Conservation (phyloP, 306 rosid genomes). For the Dalbergia cultrata region DNA sequence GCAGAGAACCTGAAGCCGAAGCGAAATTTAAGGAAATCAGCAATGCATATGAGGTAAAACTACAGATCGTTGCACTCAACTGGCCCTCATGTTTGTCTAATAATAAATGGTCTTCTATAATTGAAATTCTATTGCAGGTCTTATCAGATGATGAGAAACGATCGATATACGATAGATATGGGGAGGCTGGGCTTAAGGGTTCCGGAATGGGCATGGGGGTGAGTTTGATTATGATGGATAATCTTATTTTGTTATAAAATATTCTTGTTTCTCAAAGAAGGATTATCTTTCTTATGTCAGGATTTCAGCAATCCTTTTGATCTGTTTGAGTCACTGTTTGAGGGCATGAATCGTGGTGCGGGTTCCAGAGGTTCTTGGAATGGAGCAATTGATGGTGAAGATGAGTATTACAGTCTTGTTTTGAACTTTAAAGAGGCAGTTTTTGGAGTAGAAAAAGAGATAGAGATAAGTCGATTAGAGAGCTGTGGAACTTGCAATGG, state of each 20-base stretch:
- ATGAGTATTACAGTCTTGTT: constrained; percentile 81
- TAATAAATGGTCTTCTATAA: constrained; percentile 18
- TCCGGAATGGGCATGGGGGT: constrained; percentile 90
- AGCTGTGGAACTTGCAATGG: constrained; percentile 91
- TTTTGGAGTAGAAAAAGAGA: constrained; percentile 92
- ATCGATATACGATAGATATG: constrained; percentile 85
- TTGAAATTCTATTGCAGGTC: constrained; percentile 62
- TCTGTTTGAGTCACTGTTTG: constrained; percentile 55
- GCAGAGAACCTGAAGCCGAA: constrained; percentile 89
- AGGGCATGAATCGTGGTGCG: constrained; percentile 54
- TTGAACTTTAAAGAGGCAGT: constrained; percentile 92
- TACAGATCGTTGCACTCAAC: constrained; percentile 39
- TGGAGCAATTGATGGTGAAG: constrained; percentile 57
- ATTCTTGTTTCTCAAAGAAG: constrained; percentile 41
- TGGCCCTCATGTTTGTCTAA: constrained; percentile 19
- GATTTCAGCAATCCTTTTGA: constrained; percentile 62
- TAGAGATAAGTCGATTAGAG: constrained; percentile 89
- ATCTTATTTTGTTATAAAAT: not conserved
- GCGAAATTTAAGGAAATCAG: constrained; percentile 90
- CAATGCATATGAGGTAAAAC: constrained; percentile 89
- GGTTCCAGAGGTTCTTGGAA: constrained; percentile 60
- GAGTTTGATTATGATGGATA: constrained; percentile 51
- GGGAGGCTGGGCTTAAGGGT: constrained; percentile 98
- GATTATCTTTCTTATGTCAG: constrained; percentile 43
- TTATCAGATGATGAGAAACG: constrained; percentile 94